Evolutionary conservation across 495 filamentous ascomycete species (phyloP), one percentile per base, ranked within the genome.

Genomic region (Paragyromitra xinjiangensis): DNA sequence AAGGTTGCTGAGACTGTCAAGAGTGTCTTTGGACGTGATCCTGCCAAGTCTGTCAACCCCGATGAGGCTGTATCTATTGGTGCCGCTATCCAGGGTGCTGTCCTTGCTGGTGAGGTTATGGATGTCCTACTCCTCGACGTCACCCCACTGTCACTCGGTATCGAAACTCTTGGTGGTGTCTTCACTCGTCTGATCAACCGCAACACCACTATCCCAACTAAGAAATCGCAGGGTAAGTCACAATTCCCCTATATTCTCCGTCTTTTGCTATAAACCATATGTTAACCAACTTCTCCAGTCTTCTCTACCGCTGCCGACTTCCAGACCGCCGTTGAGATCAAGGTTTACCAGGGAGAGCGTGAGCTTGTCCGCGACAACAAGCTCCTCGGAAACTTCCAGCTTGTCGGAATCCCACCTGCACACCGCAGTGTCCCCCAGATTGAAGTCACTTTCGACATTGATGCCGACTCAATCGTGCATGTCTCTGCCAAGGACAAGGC

Each of bases 331-430:
- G 95, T 99, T 85, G 95, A 99, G 89, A 99, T 99, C 89, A 99
- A 99, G 91, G 96, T 99, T 70, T 98, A 91, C 92, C 95, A 99
- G 90, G 95, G 95, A 88, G 95, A 99, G 89, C 95, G 95, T 92
- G 95, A 99, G 87, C 93, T 99, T 69, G 95, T 99, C 83, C 91
- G 91, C 84, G 95, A 99, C 88, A 99, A 99, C 91, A 99, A 99
- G 89, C 87, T 99, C 72, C 90, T 99, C 22, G 95, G 95, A 48
- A 98, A 99, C 92, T 99, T 99, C 92, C 95, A 99, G 89, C 92
- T 99, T 74, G 94, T 97, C 82, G 95, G 95, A 71, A 98, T 99
- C 77, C 95, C 95, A 44, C 95, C 95, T 68, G 95, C 95, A 66
- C 94, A 97, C 88, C 94, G 95, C 85, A 95, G 95, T 87, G 94